A percentile compares a stretch with the other conserved stretches of the same genome.
phyloP scores from a whole-genome alignment of 208 protist species.

The Leishmania amazonensis region DNA sequence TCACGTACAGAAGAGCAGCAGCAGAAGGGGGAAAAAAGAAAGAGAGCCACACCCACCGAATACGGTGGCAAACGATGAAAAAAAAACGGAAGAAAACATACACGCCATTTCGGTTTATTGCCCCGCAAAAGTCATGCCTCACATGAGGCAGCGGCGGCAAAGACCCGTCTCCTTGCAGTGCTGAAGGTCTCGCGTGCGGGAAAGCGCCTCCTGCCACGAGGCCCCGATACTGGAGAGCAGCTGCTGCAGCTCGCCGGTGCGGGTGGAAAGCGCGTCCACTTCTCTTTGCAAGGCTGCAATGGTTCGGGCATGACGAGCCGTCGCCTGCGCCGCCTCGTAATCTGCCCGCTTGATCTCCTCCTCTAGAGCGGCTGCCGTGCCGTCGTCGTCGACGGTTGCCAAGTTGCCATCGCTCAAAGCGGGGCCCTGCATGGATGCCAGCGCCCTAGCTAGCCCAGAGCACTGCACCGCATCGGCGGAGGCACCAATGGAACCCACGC shows the following conservation, averaged over 20 bases:
- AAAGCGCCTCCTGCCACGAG: conserved; percentile 12
- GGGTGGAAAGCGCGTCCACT: conserved; percentile 50
- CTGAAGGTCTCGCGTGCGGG: conserved; percentile 11
- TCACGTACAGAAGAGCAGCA: background rate
- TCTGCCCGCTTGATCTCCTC: conserved; percentile 38
- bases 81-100: background rate
- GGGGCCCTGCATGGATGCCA: background rate
- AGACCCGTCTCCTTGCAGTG: conserved; percentile 12
- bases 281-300: conserved; percentile 45
- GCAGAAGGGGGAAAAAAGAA: background rate
- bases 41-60: background rate
- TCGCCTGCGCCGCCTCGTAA: conserved; percentile 34
- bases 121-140: no score
- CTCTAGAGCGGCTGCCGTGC: conserved; percentile 5
- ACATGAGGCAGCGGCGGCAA: conserved; percentile 17
- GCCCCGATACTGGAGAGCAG: conserved; percentile 15
- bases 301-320: conserved; percentile 22
- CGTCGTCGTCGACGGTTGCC: background rate
- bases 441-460: background rate
- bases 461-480: background rate
- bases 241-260: conserved; percentile 34
- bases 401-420: background rate
- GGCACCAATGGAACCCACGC: background rate
- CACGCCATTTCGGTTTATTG: background rate
- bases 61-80: background rate